Evolutionary conservation across 163 green algal genomes (phyloP), one percentile per base, ranked within the genome.

Genomic region (Chlorella variabilis): DNA sequence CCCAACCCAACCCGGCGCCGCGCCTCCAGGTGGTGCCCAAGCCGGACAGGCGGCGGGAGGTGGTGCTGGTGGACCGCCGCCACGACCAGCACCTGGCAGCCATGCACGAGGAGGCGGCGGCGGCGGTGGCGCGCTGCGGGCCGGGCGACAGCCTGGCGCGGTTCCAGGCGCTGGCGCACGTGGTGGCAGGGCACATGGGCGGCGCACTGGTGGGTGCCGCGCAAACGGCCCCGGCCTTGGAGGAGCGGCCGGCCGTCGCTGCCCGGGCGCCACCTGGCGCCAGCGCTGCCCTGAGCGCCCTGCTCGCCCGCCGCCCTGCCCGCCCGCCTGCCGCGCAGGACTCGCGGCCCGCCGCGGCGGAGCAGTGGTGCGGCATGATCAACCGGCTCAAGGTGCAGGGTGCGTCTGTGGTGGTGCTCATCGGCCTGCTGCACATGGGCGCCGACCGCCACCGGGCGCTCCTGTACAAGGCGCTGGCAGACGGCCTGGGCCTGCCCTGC

Each of bases 401-500:
- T 3, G 45, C 49, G 3, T 67, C 61, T 31, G 41, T 78, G 29
- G 75, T 86, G 8, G 76, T 91, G 39, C 78, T 70, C 38, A 82
- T 87, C 4, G 87, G 85, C 6, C 54, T 62, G 25, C 81, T 91
- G 45, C 45, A 48, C 27, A 76, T 85, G 56, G 92, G 91, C 27
- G 29, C 83, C 3, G 39, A 76, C 13, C 77, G 92, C 25, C 93
- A 97, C 84, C 80, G 93, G 25, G 90, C 90, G 15, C 86, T 96
- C 80, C 89, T 96, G 49, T 97, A 94, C 88, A 97, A 97, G 82
- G 68, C 86, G 23, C 84, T 95, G 3, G 89, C 87, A 1, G 91
- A 91, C 42, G 78, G 78, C 15, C 77, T 87, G 48, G 85, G 87
- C 25, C 29, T 95, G 61, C 83, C 63, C 4, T 92, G 90, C 82